phyloP scores from a whole-genome alignment of 306 rosid species.

The Corylus americana region DNA sequence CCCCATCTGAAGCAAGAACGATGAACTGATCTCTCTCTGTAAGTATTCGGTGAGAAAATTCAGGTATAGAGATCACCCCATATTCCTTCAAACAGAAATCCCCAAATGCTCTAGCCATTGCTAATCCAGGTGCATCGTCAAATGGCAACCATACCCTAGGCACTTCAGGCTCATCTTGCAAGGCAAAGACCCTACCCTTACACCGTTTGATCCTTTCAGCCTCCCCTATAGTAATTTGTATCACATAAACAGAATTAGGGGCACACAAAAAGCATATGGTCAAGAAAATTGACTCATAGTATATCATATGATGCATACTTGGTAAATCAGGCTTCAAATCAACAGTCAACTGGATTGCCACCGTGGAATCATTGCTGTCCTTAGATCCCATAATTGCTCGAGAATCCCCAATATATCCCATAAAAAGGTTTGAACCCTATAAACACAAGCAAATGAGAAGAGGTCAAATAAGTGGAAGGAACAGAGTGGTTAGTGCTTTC shows the following conservation, averaged over 20 bases:
- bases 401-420: conserved; percentile 89
- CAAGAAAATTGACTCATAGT: conserved; percentile 3
- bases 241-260: conserved; percentile 10
- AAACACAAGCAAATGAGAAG: conserved; percentile 34
- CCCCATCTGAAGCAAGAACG: conserved; percentile 98
- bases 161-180: conserved; percentile 98
- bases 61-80: conserved; percentile 94
- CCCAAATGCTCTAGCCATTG: conserved; percentile 99
- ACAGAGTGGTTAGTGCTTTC: conserved; percentile 11
- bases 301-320: conserved; percentile 42
- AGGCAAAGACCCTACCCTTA: conserved; percentile 90
- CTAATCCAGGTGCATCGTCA: conserved; percentile 96
- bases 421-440: conserved; percentile 83
- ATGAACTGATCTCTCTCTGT: conserved; percentile 84
- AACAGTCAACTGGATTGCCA: conserved; percentile 79
- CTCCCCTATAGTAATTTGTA: conserved; percentile 54
- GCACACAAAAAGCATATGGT: conserved; percentile 18
- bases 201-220: conserved; percentile 90
- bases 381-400: conserved; percentile 93
- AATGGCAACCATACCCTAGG: conserved; percentile 90
- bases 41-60: conserved; percentile 67
- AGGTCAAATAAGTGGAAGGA: conserved; percentile 3
- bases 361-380: conserved; percentile 57
- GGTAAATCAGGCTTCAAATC: conserved; percentile 98
- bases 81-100: conserved; percentile 96